Base-by-base conservation (phyloP, 2,329 filamentous ascomycete genomes). In the Trichoderma asperellum region DNA sequence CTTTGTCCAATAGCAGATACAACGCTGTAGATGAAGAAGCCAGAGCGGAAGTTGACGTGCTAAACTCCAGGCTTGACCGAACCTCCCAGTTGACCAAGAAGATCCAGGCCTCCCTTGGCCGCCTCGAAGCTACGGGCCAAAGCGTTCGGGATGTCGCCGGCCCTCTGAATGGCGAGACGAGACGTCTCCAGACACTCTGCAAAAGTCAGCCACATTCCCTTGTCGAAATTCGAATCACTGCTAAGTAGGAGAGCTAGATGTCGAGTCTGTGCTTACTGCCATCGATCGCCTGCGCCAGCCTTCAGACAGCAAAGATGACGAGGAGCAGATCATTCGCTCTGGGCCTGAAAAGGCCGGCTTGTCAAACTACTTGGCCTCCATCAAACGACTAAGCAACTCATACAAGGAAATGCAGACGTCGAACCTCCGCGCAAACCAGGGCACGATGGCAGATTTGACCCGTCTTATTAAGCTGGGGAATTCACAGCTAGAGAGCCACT, bases 81-180 rank as follows among this genome's bases (percentile, higher is more conserved):
- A 96, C 96, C 74, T 91, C 94, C 70, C 89, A 93, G 77, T 87
- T 98, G 78, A 97, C 94, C 37, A 97, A 96, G 83, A 97, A 97
- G 84, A 97, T 99, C 68, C 92, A 97, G 80, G 91, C 92, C 34
- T 97, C 93, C 63, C 86, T 97, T 73, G 88, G 89, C 47, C 88
- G 94, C 68, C 85, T 99, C 40, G 94, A 98, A 75, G 89, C 91
- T 47, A 96, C 93, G 65, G 96, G 95, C 21, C 93, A 94, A 81
- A 94, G 92, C 70, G 94, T 98, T 24, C 91, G 93, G 76, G 93
- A 97, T 77, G 94, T 96, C 12, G 94, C 96, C 68, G 93, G 93
- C 0, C 96, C 96, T 10, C 91, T 99, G 53, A 96, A 94, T 77
- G 92, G 92, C 75, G 96, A 97, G 79, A 98, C 96, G 0, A 92